Evolutionary conservation across 805 yeast genomes (phyloP).

Genomic region (Wickerhamiella occidentalis): DNA sequence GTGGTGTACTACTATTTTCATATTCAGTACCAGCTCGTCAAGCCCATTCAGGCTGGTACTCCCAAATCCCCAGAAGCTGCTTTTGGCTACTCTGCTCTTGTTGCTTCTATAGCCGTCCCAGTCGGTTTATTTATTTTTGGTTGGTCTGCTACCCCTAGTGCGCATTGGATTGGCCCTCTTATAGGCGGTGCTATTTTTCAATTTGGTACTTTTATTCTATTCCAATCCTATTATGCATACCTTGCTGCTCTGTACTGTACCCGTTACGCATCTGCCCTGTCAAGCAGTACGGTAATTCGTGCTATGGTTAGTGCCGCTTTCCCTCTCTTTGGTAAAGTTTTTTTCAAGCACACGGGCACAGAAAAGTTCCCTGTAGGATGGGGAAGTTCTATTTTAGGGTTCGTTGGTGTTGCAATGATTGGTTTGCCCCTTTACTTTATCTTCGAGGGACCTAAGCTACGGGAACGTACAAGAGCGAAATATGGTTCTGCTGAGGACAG

Average conservation of each 20-base stretch:
- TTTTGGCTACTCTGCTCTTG: slow-evolving; percentile 27
- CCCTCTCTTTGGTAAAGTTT: slow-evolving; percentile 50
- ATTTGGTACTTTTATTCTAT: slow-evolving; percentile 34
- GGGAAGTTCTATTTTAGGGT: slow-evolving; percentile 43
- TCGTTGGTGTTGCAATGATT: slow-evolving; percentile 34
- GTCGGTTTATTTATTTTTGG: slow-evolving; percentile 47
- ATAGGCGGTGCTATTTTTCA: slow-evolving; percentile 35
- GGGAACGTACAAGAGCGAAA: slow-evolving; percentile 8
- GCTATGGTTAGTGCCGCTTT: slow-evolving; percentile 47
- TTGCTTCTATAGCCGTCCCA: slow-evolving; percentile 36
- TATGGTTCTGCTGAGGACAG: not conserved
- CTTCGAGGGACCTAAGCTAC: slow-evolving; percentile 33
- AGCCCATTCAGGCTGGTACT: not conserved
- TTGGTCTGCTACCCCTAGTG: slow-evolving; percentile 40
- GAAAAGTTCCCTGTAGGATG: slow-evolving; percentile 34
- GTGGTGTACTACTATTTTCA: slow-evolving; percentile 16
- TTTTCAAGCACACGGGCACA: slow-evolving; percentile 35
- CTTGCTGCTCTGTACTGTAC: not conserved
- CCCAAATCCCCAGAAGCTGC: slow-evolving; percentile 14
- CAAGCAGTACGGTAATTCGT: slow-evolving; percentile 48
- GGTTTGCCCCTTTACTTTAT: slow-evolving; percentile 42
- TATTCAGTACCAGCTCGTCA: not conserved
- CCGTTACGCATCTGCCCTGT: slow-evolving; percentile 33
- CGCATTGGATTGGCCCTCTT: slow-evolving; percentile 44
- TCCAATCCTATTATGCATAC: slow-evolving; percentile 43